Conservation (phyloP, 169 alveolate genomes). For the Toxoplasma gondii region DNA sequence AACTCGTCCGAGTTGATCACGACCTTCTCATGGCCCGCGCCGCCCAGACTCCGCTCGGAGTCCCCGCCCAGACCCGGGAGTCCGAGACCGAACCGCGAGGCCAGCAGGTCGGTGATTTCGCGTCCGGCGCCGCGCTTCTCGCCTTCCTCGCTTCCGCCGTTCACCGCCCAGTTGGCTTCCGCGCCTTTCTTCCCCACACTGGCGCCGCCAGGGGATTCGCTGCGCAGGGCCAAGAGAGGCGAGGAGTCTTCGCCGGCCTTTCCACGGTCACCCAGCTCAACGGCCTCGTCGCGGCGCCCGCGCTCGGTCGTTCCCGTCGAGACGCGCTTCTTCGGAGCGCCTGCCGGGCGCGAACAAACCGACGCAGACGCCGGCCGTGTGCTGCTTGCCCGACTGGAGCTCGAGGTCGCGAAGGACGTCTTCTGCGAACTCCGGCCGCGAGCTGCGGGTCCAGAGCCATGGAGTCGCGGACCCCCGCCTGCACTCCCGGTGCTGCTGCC, state of each 20-base stretch:
- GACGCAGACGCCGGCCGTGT: neutral
- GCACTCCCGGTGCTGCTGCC: conserved; percentile 46
- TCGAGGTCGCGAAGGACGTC: conserved; percentile 23
- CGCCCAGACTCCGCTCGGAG: conserved; percentile 10
- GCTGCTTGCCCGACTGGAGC: neutral
- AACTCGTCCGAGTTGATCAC: conserved; percentile 77
- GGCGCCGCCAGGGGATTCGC: no score
- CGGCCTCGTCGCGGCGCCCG: no score
- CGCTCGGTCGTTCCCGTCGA: no score
- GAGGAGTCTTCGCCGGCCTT: no score
- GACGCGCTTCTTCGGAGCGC: no score
- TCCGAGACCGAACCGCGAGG: neutral
- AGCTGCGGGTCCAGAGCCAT: neutral
- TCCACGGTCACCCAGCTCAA: no score
- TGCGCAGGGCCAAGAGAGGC: no score
- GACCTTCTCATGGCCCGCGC: conserved; percentile 71
- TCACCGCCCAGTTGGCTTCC: neutral
- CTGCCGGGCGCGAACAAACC: neutral
- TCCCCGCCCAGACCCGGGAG: neutral
- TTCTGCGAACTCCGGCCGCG: conserved; percentile 51
- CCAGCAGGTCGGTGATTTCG: no score
- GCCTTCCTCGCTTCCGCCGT: neutral
- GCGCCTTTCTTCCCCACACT: neutral
- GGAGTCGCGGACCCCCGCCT: neutral
- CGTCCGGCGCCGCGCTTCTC: neutral